Evolutionary conservation across 331 rosid genomes (phyloP), one percentile per base, ranked within the genome.

Genomic region (Cydonia oblonga): DNA sequence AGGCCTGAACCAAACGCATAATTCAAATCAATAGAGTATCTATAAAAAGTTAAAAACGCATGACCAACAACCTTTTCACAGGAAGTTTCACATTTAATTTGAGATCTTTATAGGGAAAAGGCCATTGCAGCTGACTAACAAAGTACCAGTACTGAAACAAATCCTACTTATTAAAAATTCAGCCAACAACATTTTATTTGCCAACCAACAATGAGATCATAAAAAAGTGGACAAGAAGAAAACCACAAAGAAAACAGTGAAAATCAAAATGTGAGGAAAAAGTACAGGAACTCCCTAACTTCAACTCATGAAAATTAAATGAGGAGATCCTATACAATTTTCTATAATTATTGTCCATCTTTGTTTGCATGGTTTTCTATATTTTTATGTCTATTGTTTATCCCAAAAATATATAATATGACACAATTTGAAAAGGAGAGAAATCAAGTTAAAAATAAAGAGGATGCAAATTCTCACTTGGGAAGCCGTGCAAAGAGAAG

Each of bases 401-500:
- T 6, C 5, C 26, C 3, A 64, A 64, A 64, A 11, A n/a, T 32
- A 71, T 70, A 76, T 73, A 76, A 35, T 40, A 63, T 65, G 65
- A 56, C 68, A 61, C 69, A 25, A 64, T 30, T 29, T 25, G 3
- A 56, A 11, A 63, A 8, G 44, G n/a, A 26, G 11, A 24, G 14
- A 76, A 40, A 20, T 68, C 54, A 35, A 4, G 71, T 38, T 68
- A 73, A 78, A 59, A 76, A 52, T 40, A 30, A 54, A 70, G 51
- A 53, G 38, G 26, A 59, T 51, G 33, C 32, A 58, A 32, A 69
- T 61, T 69, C 90, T 85, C 83, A 95, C 99, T 91, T 95, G 58
- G 99, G 99, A 69, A 79, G 88, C 46, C 96, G 96, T 49, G 96
- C 93, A 83, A 89, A 88, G 65, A 95, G 96, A 81, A 95, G 99